Percentiles rank a stretch among this genome's conserved stretches.
phyloP scores from a whole-genome alignment of 345 rosid genomes.

The Orychophragmus violaceus region DNA sequence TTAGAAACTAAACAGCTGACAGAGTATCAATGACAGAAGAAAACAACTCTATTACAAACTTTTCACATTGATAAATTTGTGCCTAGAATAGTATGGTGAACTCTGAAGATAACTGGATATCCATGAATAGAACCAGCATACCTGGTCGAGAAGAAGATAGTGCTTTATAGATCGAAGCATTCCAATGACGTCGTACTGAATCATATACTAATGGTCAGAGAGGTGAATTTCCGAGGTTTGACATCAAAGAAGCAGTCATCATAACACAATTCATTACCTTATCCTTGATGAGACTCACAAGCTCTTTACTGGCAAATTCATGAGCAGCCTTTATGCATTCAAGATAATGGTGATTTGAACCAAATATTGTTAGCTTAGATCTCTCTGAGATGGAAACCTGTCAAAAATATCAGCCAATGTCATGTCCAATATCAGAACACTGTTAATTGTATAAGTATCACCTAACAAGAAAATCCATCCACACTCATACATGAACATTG shows the following conservation, averaged over 20 bases:
- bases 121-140: conserved; percentile 28
- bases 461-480: conserved; percentile 29
- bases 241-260: conserved; percentile 9
- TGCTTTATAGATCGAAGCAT: conserved; percentile 88
- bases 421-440: conserved; percentile 7
- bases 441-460: background rate
- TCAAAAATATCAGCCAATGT: background rate
- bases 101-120: conserved; percentile 1
- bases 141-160: conserved; percentile 99
- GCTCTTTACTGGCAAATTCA: conserved; percentile 85
- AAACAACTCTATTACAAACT: no score
- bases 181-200: conserved; percentile 86
- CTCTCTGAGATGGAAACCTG: conserved; percentile 83
- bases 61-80: conserved; percentile 1
- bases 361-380: conserved; percentile 75
- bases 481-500: conserved; percentile 66
- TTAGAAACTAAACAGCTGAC: background rate
- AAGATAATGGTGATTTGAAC: conserved; percentile 88
- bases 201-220: conserved; percentile 21
- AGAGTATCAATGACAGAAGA: conserved; percentile 22
- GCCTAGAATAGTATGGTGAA: conserved; percentile 9
- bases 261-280: conserved; percentile 42
- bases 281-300: conserved; percentile 73
- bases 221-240: background rate
- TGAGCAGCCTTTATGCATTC: conserved; percentile 90